A percentile compares a stretch with the other conserved stretches of the same genome.
Conservation (phyloP, 164 flowering plant genomes). For the Hamamelis virginiana region DNA sequence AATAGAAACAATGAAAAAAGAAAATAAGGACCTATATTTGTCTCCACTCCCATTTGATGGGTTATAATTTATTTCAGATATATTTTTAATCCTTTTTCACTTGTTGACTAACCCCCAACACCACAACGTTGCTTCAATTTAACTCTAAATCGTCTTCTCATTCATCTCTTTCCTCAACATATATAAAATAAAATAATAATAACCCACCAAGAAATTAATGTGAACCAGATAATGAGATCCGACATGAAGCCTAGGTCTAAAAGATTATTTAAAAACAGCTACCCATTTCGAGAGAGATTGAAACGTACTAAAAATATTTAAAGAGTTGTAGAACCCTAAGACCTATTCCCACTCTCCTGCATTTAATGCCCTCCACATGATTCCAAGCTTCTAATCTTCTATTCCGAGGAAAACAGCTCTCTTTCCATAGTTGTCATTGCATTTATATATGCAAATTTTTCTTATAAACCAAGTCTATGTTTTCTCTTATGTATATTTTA, state of each 20-base stretch:
- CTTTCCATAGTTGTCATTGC: conserved; percentile 37
- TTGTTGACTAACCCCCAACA: no score
- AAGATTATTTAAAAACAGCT: conserved; percentile 26
- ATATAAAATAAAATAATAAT: background rate
- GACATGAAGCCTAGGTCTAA: conserved; percentile 42
- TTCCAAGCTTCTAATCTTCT: conserved; percentile 59
- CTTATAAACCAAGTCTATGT: conserved; percentile 20
- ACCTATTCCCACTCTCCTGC: conserved; percentile 27
- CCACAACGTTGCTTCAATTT: no score
- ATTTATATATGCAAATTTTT: conserved; percentile 16
- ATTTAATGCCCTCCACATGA: conserved; percentile 75
- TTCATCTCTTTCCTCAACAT: background rate
- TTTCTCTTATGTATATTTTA: conserved; percentile 1
- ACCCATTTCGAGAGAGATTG: conserved; percentile 33
- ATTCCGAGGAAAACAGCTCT: conserved; percentile 56
- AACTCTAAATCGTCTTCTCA: no score
- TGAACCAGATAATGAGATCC: conserved; percentile 40
- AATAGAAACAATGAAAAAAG: no score
- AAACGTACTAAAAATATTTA: conserved; percentile 24
- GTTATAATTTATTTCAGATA: no score
- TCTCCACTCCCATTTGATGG: no score
- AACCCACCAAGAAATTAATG: conserved; percentile 25
- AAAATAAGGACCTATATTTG: no score
- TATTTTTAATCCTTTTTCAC: no score
- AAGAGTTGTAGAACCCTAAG: conserved; percentile 37